Evolutionary conservation across 2,329 filamentous ascomycete genomes (phyloP), one percentile per base, ranked within the genome.

Genomic region (Colletotrichum viniferum): DNA sequence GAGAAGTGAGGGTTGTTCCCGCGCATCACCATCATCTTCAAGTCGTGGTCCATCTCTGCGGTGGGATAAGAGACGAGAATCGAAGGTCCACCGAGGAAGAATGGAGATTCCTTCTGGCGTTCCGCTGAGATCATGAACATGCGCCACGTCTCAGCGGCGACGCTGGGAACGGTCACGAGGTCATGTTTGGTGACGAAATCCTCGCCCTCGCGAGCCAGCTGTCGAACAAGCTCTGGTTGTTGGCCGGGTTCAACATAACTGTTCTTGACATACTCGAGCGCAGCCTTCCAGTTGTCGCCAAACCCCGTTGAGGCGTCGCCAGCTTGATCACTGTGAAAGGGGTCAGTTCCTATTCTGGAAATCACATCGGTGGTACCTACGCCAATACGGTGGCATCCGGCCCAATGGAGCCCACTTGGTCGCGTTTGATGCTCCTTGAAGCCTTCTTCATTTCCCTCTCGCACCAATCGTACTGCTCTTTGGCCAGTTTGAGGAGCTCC

Each of bases 11-110:
- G 85, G 78, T 90, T 91, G 81, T 92, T 92, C 13, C 90, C 89
- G 21, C 90, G 87, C 86, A 92, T 88, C 69, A 88, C 87, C 90
- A 92, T 92, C 77, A 89, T 79, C 81, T 92, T 92, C 38, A 87
- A 84, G 21, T 85, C 86, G 77, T 92, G 89, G 6, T 82, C 77
- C 89, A 91, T 91, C 32, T 82, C 84, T 1, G 84, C 81, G 5
- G 87, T 89, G 18, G 90, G 90, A 69, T 91, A 92, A 1, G 90
- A 88, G 4, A 92, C 89, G 61, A 88, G 86, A 77, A 92, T 90
- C 4, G 81, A 81, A 1, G 84, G 82, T 0, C 90, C 91, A 7
- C 90, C 90, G 0, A 92, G 86, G 82, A 92, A 92, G 81, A 92
- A 92, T 0, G 91, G 90, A 13, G 88, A 89, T 4, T 89, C 86